Base-by-base conservation (phyloP, 1,284 basidiomycete species). In the Ganoderma sp. region DNA sequence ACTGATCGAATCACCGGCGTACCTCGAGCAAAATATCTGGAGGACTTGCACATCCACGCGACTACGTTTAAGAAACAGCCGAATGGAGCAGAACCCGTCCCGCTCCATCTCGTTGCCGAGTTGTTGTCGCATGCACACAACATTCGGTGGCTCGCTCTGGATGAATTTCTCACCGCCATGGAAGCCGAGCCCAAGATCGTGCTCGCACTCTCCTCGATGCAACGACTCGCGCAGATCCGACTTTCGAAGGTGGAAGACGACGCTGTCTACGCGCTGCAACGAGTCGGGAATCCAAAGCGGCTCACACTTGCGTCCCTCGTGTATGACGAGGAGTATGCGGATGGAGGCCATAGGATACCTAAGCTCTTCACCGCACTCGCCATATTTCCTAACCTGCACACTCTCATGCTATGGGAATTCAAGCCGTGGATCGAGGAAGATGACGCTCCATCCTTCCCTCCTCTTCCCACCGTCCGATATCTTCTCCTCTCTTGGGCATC, bases 61-160 rank as follows among this genome's bases (percentile, higher is more conserved):
- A 43, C 56, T 3, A 37, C 61, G 2, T 67, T 67, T 60, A 12
- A 60, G 12, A 17, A 9, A 6, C 25, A 64, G 34, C 62, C 60
- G 54, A 56, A 64, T n/a, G 50, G 19, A 5, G 22, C 22, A 41
- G 61, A 67, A 14, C 67, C 67, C 58, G 64, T 61, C 9, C 64
- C 62, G 25, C 67, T 28, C 9, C 52, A 12, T 6, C 58, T 71
- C 50, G 6, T 71, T 57, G 66, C 58, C 43, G 67, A 69, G 45
- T 43, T 71, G 5, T 64, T 71, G 32, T 2, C 39, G 25, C 54
- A 42, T 19, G 68, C 68, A 3, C 52, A 32, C 22, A 59, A 67
- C 15, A 10, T 68, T 9, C 58, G 56, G 12, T 34, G 43, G 50
- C 34, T 71, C 45, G 10, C 17, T 12, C 54, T 71, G 19, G 70